These are phyloP conservation scores for Trichoderma simmonsii DNA, from an alignment of 2,329 filamentous ascomycete species.

Conservation along the genomic window DNA sequence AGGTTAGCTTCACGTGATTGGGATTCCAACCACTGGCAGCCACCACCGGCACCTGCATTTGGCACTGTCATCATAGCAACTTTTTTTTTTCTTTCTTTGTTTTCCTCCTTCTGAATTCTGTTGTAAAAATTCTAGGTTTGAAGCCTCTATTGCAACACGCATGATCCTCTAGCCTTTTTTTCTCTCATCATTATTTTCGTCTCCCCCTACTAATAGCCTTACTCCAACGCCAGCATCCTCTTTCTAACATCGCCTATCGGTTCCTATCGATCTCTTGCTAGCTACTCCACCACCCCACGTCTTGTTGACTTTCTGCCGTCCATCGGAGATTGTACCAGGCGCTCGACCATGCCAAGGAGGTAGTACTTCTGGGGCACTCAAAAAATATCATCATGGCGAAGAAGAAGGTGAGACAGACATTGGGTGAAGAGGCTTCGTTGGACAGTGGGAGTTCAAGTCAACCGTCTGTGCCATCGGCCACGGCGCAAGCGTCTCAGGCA, in stretches of 20 bases:
- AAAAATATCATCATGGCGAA: conserved; percentile 39
- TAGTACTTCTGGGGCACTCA: neutral
- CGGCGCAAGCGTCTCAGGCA: neutral
- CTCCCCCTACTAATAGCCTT: neutral
- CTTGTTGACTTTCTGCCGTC: neutral
- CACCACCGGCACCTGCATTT: conserved; percentile 1
- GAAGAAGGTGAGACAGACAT: conserved; percentile 47
- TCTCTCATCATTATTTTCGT: neutral
- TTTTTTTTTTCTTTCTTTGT: neutral
- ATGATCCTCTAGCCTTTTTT: neutral
- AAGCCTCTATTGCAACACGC: neutral
- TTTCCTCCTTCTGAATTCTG: neutral
- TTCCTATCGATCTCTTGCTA: neutral
- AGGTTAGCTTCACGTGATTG: conserved; percentile 2
- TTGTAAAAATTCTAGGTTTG: neutral
- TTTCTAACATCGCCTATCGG: neutral
- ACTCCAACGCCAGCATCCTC: neutral
- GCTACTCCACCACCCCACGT: conserved; percentile 5
- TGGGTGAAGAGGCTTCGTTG: neutral
- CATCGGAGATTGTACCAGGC: neutral
- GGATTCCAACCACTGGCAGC: neutral
- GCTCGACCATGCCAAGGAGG: neutral
- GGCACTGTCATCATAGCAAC: neutral
- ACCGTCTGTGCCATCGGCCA: neutral
- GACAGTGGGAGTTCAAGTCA: neutral